These are phyloP conservation scores for Venturia aucupariae DNA, from an alignment of 2,329 filamentous ascomycete genomes.

Conservation along the genomic window DNA sequence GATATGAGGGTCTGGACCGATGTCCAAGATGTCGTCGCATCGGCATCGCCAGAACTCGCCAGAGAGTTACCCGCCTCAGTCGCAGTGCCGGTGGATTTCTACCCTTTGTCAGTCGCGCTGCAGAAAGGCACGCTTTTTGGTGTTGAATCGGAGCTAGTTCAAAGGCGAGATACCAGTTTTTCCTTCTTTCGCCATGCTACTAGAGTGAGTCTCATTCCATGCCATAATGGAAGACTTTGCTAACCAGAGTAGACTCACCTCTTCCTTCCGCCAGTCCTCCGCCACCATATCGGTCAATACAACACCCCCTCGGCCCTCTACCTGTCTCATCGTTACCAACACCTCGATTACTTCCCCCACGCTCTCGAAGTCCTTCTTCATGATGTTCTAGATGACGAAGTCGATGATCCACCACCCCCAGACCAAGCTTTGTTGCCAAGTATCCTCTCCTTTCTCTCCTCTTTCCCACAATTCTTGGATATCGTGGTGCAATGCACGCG, in stretches of 20 bases:
- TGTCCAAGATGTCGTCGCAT: conserved; percentile 70
- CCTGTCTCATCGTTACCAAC: conserved; percentile 74
- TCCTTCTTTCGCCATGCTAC: conserved; percentile 83
- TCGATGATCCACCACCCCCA: conserved; percentile 50
- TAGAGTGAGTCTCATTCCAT: conserved; percentile 48
- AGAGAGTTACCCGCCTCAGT: conserved; percentile 67
- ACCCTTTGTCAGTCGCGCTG: conserved; percentile 79
- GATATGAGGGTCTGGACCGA: conserved; percentile 85
- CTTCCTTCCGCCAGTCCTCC: conserved; percentile 80
- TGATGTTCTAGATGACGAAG: conserved; percentile 88
- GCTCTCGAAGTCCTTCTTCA: conserved; percentile 87
- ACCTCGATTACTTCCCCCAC: conserved; percentile 85
- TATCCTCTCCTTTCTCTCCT: conserved; percentile 44
- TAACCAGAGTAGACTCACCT: conserved; percentile 65
- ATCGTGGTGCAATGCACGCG: conserved; percentile 94
- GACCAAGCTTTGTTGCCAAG: conserved; percentile 39
- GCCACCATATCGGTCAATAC: conserved; percentile 65
- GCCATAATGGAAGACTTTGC: not conserved
- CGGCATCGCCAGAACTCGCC: conserved; percentile 54
- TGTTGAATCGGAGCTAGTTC: conserved; percentile 86
- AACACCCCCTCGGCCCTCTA: conserved; percentile 73
- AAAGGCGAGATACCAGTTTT: conserved; percentile 84
- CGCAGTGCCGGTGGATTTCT: conserved; percentile 83
- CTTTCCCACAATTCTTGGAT: conserved; percentile 72
- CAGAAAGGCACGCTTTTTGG: conserved; percentile 85